A percentile compares a stretch with the other conserved stretches of the same genome.
phyloP scores from a whole-genome alignment of 306 rosid species.

The Ormosia emarginata region DNA sequence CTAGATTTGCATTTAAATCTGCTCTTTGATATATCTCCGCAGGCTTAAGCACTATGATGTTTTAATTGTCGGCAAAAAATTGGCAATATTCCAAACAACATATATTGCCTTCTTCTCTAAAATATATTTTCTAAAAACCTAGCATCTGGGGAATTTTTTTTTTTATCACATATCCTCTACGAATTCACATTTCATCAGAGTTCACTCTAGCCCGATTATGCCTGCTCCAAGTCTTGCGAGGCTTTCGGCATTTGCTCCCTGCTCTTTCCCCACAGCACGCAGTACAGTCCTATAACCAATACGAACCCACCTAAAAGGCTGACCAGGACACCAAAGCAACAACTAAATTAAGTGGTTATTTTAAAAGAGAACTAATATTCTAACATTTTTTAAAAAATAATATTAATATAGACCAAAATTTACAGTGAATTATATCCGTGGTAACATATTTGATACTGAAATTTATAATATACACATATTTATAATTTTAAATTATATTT shows the following conservation, averaged over 20 bases:
- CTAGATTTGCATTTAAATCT: neutral
- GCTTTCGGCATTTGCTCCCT: slow-evolving; percentile 32
- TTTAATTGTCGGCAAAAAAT: neutral
- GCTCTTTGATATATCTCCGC: neutral
- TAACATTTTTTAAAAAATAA: neutral
- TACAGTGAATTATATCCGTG: too few species aligned
- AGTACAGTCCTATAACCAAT: slow-evolving; percentile 60
- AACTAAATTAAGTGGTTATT: neutral
- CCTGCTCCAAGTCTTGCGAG: slow-evolving; percentile 13
- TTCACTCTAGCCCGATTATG: neutral
- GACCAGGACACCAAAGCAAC: neutral
- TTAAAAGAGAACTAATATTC: neutral
- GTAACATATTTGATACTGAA: too few species aligned
- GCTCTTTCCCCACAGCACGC: slow-evolving; percentile 66
- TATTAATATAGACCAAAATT: too few species aligned
- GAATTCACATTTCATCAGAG: neutral
- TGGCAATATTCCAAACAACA: neutral
- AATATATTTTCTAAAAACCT: too few species aligned
- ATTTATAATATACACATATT: too few species aligned
- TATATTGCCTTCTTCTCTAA: neutral
- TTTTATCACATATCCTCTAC: neutral
- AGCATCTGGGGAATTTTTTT: neutral
- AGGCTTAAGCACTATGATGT: neutral
- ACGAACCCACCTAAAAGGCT: slow-evolving; percentile 58
- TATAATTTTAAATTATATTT: too few species aligned